Evolutionary conservation across 176 grass and related monocot species (phyloP).

Genomic region (Carex cristatella): DNA sequence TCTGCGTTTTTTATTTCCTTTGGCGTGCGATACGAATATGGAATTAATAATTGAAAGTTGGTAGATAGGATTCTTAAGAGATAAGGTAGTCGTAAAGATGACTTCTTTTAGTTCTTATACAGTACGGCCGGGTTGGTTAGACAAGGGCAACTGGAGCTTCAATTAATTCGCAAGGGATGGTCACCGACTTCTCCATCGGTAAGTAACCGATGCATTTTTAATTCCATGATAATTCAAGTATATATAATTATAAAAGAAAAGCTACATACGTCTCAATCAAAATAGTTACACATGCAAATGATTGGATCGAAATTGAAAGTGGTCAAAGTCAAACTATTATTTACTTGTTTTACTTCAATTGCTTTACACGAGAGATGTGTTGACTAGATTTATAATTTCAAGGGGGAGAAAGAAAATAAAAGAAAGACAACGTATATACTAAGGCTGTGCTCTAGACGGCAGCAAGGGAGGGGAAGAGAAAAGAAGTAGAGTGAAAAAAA

Average conservation of each 20-base stretch:
- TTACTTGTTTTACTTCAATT: neutral
- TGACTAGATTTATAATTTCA: neutral
- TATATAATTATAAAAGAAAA: neutral
- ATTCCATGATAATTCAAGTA: neutral
- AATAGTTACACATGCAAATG: neutral
- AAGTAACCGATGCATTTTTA: neutral
- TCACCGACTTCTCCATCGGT: neutral
- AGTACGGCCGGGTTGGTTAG: neutral
- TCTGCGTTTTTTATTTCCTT: neutral
- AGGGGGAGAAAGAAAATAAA: neutral
- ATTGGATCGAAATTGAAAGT: neutral
- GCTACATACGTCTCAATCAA: neutral
- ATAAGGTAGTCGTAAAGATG: slow-evolving; percentile 3
- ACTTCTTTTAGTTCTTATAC: neutral
- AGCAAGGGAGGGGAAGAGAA: too few relatives aligned
- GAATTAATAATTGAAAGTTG: slow-evolving; percentile 12
- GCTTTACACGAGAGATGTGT: neutral
- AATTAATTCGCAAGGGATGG: neutral
- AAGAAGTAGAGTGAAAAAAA: too few relatives aligned
- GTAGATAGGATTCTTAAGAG: neutral
- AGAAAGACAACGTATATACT: neutral
- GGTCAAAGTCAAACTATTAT: neutral
- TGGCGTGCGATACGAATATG: neutral
- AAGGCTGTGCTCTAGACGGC: too few relatives aligned
- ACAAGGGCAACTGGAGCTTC: neutral